These are phyloP conservation scores for Yarrowia porcina DNA, from an alignment of 805 yeast species.

Conservation along the genomic window DNA sequence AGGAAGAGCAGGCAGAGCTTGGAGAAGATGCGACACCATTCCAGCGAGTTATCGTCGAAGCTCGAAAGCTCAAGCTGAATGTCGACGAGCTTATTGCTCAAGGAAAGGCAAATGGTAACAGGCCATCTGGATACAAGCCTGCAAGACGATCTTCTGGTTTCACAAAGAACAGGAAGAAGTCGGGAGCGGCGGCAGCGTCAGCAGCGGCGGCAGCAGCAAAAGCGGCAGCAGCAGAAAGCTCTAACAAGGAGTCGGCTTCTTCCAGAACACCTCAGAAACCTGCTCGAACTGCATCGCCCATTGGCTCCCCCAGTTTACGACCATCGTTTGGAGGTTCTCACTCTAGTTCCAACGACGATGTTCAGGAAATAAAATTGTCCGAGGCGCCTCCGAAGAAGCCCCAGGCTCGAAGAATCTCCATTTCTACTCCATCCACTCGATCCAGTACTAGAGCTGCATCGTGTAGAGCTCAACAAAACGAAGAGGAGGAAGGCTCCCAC, in stretches of 20 bases:
- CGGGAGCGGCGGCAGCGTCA: not conserved
- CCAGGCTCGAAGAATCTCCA: slow-evolving; percentile 2
- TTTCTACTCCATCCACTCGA: slow-evolving; percentile 11
- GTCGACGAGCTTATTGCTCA: slow-evolving; percentile 30
- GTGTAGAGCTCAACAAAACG: slow-evolving; percentile 7
- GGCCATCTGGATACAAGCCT: slow-evolving; percentile 5
- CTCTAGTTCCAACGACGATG: not conserved
- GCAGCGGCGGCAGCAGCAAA: not conserved
- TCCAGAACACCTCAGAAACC: not conserved
- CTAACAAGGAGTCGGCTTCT: not conserved
- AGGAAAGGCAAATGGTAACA: slow-evolving; percentile 12
- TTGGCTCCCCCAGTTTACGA: slow-evolving; percentile 2
- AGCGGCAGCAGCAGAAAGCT: not conserved
- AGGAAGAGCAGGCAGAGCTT: slow-evolving; percentile 13
- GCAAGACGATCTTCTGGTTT: slow-evolving; percentile 4
- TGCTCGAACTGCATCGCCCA: not conserved
- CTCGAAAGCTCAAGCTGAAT: slow-evolving; percentile 30
- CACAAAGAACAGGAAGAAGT: slow-evolving; percentile 10
- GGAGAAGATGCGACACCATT: slow-evolving; percentile 31
- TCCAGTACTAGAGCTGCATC: slow-evolving; percentile 16
- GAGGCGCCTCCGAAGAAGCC: not conserved
- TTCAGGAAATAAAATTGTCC: not conserved
- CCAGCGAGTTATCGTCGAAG: slow-evolving; percentile 32
- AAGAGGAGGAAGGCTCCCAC: slow-evolving; percentile 11
- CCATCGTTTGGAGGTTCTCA: not conserved